Base-by-base conservation (phyloP, 768 basidiomycete genomes). In the button mushroom (Agaricus bisporus) region DNA sequence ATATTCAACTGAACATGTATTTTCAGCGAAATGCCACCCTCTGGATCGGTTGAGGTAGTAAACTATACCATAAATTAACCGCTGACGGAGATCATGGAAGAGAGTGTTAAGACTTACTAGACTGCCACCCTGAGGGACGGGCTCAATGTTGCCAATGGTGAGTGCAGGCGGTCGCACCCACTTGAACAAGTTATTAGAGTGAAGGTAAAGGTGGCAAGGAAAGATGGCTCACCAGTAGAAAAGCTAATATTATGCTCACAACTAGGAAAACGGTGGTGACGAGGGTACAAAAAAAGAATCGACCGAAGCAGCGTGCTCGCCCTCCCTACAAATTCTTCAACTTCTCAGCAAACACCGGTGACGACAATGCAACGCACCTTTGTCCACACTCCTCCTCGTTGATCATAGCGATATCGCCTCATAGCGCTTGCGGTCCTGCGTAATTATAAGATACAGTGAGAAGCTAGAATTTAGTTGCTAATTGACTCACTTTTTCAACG, bases 81-180 rank as follows among this genome's bases (percentile, higher is more conserved):
- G 22, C 11, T 20, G 14, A 29, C 4, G 7, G 12, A 36, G 10
- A 22, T 50, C 25, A 5, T 29, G 20, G 35, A 28, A 37, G 20
- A 18, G 37, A 45, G 12, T 47, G 32, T n/a, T 20, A 25, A 11
- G 32, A 65, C 72, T 59, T 60, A 85, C 84, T 49, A 74, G 66
- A 63, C 74, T 80, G 32, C 69, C 73, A 28, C 63, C 59, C 41
- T 66, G 66, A 15, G 72, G 64, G 20, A 69, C 63, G 4, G 74
- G 67, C 45, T 69, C 64, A 22, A 81, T 77, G 28, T 65, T 60
- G 12, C 84, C 83, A 54, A 93, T 72, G 22, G 64, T 63, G 46
- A 92, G 70, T 56, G 81, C 76, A 1, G 90, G 91, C 20, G 90
- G 90, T 28, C 82, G 78, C 47, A 86, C 76, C 85, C 86, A 93